A percentile compares a stretch with the other conserved stretches of the same genome.
Conservation (phyloP, 176 grass and related monocot species). For the Phoenix roebelenii region DNA sequence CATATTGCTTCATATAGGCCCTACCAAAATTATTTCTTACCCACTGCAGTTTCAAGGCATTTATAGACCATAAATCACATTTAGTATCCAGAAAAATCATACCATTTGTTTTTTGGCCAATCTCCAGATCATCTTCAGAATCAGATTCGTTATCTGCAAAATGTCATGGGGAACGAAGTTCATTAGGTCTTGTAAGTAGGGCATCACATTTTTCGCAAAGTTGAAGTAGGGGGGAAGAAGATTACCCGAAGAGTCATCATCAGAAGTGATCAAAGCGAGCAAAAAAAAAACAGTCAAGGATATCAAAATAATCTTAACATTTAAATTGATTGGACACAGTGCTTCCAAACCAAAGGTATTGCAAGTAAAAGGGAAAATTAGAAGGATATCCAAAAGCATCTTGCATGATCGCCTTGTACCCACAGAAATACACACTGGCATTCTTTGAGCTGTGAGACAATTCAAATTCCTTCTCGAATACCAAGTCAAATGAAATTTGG, state of each 20-base stretch:
- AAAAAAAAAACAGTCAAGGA: no score
- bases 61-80: no score
- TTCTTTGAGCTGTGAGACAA: conserved; percentile 76
- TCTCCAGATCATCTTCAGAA: conserved; percentile 17
- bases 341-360: not conserved
- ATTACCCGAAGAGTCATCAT: no score
- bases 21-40: no score
- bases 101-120: not conserved
- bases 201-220: not conserved
- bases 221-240: no score
- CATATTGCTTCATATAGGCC: no score
- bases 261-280: no score
- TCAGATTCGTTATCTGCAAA: conserved; percentile 33
- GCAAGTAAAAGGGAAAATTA: not conserved
- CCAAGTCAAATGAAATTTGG: conserved; percentile 69
- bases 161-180: not conserved
- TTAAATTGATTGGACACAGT: no score
- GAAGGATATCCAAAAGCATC: conserved; percentile 56
- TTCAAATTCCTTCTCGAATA: conserved; percentile 89
- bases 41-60: no score
- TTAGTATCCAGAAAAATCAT: not conserved
- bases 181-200: not conserved
- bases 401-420: conserved; percentile 46
- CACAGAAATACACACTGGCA: conserved; percentile 54
- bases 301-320: no score